phyloP scores from a whole-genome alignment of 177 flowering plant genomes.

The Vitis hybrid region DNA sequence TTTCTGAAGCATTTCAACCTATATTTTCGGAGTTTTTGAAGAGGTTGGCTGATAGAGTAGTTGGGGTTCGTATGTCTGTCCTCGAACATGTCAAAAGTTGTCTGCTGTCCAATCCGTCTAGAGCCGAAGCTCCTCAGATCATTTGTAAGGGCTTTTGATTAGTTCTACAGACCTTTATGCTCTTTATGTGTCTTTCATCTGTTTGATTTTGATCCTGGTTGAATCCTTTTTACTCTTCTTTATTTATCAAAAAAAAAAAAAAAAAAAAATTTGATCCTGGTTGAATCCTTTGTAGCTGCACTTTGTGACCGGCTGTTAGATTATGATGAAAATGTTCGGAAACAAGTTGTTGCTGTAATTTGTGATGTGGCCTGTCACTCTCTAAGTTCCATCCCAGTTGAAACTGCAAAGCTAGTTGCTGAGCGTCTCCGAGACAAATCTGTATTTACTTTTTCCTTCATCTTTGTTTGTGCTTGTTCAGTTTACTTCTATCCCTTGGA shows the following conservation, averaged over 20 bases:
- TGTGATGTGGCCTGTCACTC: constrained; percentile 70
- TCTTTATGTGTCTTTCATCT: constrained; percentile 7
- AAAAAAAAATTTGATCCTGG: background rate
- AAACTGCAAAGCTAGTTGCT: constrained; percentile 68
- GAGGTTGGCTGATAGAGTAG: constrained; percentile 86
- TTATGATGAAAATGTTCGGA: constrained; percentile 89
- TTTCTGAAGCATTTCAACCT: constrained; percentile 71
- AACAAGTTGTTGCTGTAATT: constrained; percentile 81
- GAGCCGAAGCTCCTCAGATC: constrained; percentile 80
- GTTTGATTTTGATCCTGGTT: constrained; percentile 12
- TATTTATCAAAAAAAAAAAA: too few relatives aligned
- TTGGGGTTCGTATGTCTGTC: constrained; percentile 76
- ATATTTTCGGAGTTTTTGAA: constrained; percentile 82
- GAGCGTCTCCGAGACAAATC: constrained; percentile 98
- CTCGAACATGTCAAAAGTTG: constrained; percentile 70
- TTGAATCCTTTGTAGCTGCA: constrained; percentile 55
- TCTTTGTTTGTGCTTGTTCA: background rate
- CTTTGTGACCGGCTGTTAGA: constrained; percentile 89
- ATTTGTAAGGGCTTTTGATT: constrained; percentile 44
- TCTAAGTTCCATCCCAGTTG: constrained; percentile 58
- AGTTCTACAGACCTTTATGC: constrained; percentile 1
- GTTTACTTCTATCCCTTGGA: background rate
- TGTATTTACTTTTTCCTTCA: constrained; percentile 33
- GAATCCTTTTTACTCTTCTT: constrained; percentile 24
- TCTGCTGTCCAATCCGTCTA: constrained; percentile 63